Evolutionary conservation across 2,329 filamentous ascomycete genomes (phyloP), one percentile per base, ranked within the genome.

Genomic region (Chalara sp.): DNA sequence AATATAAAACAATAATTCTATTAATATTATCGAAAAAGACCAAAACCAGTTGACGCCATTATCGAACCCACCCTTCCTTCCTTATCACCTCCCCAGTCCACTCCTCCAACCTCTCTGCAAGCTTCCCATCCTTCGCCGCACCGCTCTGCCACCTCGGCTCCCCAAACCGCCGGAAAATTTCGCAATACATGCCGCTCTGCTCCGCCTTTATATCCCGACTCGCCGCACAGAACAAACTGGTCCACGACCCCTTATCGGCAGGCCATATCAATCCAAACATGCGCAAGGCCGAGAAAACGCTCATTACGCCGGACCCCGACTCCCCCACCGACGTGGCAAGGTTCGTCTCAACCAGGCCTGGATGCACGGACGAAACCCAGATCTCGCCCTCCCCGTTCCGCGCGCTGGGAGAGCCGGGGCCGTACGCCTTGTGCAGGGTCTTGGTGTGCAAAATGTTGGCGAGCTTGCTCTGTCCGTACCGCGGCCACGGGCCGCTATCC

Each of bases 391-490:
- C 56, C 1, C 59, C 63, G 13, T 52, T 55, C 37, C 46, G 50
- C 29, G 65, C 58, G 31, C 57, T 55, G 10, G 50, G 42, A 33
- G 64, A 67, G 10, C 61, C 65, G 12, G 56, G 63, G 1, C 69
- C 68, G 53, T 71, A 68, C 21, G 29, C 51, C 48, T 61, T 61
- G 48, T 70, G 54, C 44, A 73, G 52, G 6, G 62, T 65, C 53
- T 61, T 67, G n/a, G 66, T 56, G 56, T 73, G 70, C 41, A 74
- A 61, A 28, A 74, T 62, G 49, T 74, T 74, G 48, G 68, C 71
- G 6, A 74, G 68, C 59, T 75, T 75, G 58, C 63, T 67, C 58
- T 74, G 71, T n/a, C 69, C 71, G 58, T 75, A 75, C 12, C 70
- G 65, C 50, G 65, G 61, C 68, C 59, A 67, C 48, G 54, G n/a